Evolutionary conservation across 1,284 basidiomycete species (phyloP), one percentile per base, ranked within the genome.

Genomic region (Crepidotus sp.): DNA sequence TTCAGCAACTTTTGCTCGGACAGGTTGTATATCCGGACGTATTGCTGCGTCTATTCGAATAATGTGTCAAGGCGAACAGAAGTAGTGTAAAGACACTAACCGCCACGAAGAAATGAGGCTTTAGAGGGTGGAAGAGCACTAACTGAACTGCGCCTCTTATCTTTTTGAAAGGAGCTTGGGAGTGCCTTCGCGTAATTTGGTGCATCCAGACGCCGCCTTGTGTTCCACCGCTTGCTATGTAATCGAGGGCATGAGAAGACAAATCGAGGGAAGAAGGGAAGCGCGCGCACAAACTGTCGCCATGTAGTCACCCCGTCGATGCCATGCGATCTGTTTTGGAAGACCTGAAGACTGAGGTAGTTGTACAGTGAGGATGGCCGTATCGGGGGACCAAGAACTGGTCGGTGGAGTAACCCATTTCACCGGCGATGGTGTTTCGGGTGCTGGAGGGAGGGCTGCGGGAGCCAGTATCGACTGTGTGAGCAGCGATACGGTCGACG

Each of bases 71-170:
- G 40, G 37, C 48, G 44, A 46, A 49, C 53, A 30, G 46, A 42
- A 27, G 51, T 31, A 39, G 40, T 19, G 38, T 41, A 46, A 37
- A 40, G 30, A 43, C 38, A 70, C 85, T 62, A 64, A 91, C 88
- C 32, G 96, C 96, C 42, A 98, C 95, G 58, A 98, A 98, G 71
- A 99, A 94, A 63, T 93, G 80, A 6, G 96, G 92, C 62, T 92
- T 93, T 37, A 73, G 66, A 2, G 96, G 95, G 64, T 99, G 96
- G 80, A 99, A 99, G 36, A 84, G 74, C 13, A 96, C 90, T 42
- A 84, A 70, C 66, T 99, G 95, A 8, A 98, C 85, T 9, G 77
- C 62, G 21, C 96, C 95, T 61, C 89, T 88, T 54, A 93, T 78
- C 62, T 93, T 93, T 61, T 83, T 87, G 80, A 99, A 98, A 9